Conservation (phyloP, 2,329 filamentous ascomycete species). For the Monilinia polystroma region DNA sequence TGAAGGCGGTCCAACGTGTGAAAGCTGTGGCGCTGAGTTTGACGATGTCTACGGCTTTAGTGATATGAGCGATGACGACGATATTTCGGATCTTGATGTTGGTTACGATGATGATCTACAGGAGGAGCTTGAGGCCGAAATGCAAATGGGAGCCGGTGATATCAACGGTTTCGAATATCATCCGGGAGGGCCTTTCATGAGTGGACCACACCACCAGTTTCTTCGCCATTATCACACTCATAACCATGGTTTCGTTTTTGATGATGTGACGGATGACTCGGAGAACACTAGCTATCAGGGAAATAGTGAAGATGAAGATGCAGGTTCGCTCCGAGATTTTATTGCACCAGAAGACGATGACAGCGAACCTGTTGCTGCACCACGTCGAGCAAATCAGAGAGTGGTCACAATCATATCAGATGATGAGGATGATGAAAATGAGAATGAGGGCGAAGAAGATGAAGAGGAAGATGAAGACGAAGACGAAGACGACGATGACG, state of each 20-base stretch:
- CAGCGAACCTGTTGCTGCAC: conserved; percentile 20
- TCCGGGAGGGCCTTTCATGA: conserved; percentile 1
- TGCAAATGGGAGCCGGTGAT: not conserved
- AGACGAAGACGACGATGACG: conserved; percentile 12
- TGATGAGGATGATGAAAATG: conserved; percentile 25
- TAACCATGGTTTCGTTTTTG: conserved; percentile 15
- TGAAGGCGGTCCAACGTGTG: conserved; percentile 55
- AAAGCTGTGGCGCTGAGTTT: conserved; percentile 46
- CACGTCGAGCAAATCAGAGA: conserved; percentile 5
- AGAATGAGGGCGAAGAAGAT: not conserved
- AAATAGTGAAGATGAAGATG: conserved; percentile 33
- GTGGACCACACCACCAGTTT: conserved; percentile 2
- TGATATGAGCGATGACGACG: conserved; percentile 15
- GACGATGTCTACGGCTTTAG: conserved; percentile 34
- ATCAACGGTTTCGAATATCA: not conserved
- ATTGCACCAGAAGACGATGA: conserved; percentile 36
- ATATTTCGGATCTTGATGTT: conserved; percentile 32
- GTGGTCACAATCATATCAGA: conserved; percentile 35
- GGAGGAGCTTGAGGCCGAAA: conserved; percentile 10
- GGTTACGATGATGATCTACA: conserved; percentile 36
- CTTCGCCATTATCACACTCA: conserved; percentile 21
- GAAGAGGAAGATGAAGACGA: not conserved
- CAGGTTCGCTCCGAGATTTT: conserved; percentile 37
- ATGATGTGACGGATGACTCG: conserved; percentile 16
- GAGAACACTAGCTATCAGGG: conserved; percentile 24